Evolutionary conservation across 2,329 filamentous ascomycete genomes (phyloP), one percentile per base, ranked within the genome.

Genomic region (Decorospora gaudefroyi): DNA sequence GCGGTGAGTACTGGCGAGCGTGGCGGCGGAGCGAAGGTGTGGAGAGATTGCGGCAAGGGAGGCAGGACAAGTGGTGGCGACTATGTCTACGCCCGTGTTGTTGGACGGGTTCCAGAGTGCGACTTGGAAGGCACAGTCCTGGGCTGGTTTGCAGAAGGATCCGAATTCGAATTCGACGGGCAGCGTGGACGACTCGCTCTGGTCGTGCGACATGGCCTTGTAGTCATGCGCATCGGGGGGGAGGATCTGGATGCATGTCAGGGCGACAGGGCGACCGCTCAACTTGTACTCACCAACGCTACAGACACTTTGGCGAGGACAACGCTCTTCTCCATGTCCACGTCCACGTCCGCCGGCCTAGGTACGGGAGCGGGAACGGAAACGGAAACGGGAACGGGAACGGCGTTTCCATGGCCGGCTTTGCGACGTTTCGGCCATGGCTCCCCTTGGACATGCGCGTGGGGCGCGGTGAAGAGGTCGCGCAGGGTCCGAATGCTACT

Each of bases 361-460:
- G 4, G 40, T 8, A 42, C 12, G n/a, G n/a, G n/a, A n/a, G n/a
- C n/a, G n/a, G n/a, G n/a, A n/a, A n/a, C n/a, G n/a, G n/a, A n/a
- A n/a, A n/a, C n/a, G n/a, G n/a, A n/a, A n/a, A n/a, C n/a, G n/a
- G n/a, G n/a, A n/a, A n/a, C n/a, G n/a, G 32, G 23, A 33, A 33
- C 21, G 27, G 17, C 30, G 11, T 21, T 29, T 3, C 38, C 42
- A 17, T 42, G 28, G 3, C 59, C 53, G 12, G 61, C 36, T 42
- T 63, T 69, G 15, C 66, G 60, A 30, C 61, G 49, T 42, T 70
- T 70, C 16, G 47, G 51, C 15, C 59, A 48, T 31, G 57, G 60
- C 15, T 54, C 51, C 16, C 53, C 43, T 22, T 21, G 28, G 11
- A 19, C 34, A 17, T 21, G 22, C n/a, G 37, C 21, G 35, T 29